Evolutionary conservation across 805 yeast species (phyloP).

Genomic region (Teunomyces lycoperdinae): DNA sequence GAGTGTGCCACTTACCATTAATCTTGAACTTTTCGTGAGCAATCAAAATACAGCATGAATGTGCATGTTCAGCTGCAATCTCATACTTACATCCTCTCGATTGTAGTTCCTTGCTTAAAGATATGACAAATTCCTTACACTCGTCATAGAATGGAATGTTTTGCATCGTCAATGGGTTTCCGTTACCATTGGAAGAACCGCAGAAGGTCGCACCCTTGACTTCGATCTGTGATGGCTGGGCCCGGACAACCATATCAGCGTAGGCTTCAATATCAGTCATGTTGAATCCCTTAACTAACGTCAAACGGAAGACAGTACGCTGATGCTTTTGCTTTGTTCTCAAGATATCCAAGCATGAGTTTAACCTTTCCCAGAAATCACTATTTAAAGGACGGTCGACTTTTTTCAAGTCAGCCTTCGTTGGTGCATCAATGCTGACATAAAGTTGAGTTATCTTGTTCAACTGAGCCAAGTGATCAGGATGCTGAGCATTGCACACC

Average conservation of each 20-base stretch:
- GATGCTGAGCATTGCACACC: constrained; percentile 96
- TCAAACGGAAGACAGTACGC: constrained; percentile 86
- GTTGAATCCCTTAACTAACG: constrained; percentile 90
- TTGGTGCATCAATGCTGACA: constrained; percentile 93
- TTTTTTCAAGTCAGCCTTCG: constrained; percentile 70
- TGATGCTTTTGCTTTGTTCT: constrained; percentile 73
- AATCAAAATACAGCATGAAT: constrained; percentile 85
- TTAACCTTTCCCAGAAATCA: constrained; percentile 90
- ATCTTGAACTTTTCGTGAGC: constrained; percentile 73
- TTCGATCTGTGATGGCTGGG: constrained; percentile 83
- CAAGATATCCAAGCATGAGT: constrained; percentile 75
- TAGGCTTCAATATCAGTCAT: constrained; percentile 77
- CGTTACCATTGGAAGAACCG: constrained; percentile 81
- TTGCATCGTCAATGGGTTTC: constrained; percentile 91
- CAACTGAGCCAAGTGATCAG: constrained; percentile 69
- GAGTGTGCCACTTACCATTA: constrained; percentile 80
- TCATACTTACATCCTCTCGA: constrained; percentile 71
- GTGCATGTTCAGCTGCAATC: constrained; percentile 93
- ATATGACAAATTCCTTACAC: constrained; percentile 70
- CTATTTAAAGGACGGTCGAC: constrained; percentile 87
- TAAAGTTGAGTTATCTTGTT: constrained; percentile 84
- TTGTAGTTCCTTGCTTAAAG: constrained; percentile 58
- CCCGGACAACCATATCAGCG: constrained; percentile 82
- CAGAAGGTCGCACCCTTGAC: constrained; percentile 95
- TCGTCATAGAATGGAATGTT: constrained; percentile 94